Evolutionary conservation across 2,329 filamentous ascomycete species (phyloP), one percentile per base, ranked within the genome.

Genomic region (Rhynchosporium secalis): DNA sequence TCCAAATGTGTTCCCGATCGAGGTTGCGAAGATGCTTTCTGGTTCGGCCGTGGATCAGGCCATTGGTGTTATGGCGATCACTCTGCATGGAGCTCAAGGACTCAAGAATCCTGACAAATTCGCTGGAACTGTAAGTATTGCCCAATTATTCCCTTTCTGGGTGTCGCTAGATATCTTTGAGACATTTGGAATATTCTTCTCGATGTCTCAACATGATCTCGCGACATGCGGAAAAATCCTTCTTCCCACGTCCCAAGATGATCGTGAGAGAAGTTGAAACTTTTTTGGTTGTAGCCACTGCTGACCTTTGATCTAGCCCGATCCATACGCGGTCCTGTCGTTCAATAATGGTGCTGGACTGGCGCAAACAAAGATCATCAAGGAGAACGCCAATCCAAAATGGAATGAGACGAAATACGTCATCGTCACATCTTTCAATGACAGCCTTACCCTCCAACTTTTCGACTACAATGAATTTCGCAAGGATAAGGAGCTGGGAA

Each of bases 381-480:
- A 88, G 64, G 92, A 97, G 72, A 95, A 89, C 61, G 80, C 88
- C 56, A 96, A 92, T 72, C 95, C 95, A 6, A 86, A 89, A 70
- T 99, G 95, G 95, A 96, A 95, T 72, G 94, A 99, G 78, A 99
- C 95, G 0, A 87, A 97, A 73, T 97, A 97, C 74, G 86, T 98
- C 70, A 95, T 99, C 67, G 83, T 99, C 68, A 96, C 92, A 1
- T 96, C 92, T 3, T 89, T 96, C 73, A 90, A 90, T 62, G 95
- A 99, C 74, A 83, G 89, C 33, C 81, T 99, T 60, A 95, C 94
- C 28, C 83, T 99, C 61, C 86, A 90, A 61, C 76, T 96, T 36
- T 96, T 87, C 72, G 95, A 99, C 75, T 97, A 88, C 82, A 99
- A 99, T 71, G 95, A 97, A 62, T 90, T 90, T 76, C 88, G 95